Percentiles rank a stretch among this genome's conserved stretches.
Conservation (phyloP, 768 basidiomycete species). For the Pleurotus giganteus region DNA sequence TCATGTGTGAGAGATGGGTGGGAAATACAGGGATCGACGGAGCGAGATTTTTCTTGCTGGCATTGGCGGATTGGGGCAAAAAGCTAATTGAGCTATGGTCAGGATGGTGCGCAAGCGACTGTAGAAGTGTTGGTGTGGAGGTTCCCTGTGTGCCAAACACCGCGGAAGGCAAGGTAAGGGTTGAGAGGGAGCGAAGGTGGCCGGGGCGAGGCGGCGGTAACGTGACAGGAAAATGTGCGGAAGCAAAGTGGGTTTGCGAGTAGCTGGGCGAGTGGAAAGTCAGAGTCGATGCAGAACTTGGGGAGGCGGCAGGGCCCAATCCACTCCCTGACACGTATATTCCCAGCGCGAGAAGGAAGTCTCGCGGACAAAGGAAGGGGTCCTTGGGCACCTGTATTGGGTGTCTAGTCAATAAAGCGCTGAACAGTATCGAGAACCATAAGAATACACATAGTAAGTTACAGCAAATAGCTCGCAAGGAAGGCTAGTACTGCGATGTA, state of each 20-base stretch:
- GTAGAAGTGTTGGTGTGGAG: not conserved
- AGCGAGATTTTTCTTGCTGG: constrained; percentile 15
- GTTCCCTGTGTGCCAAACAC: not conserved
- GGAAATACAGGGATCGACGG: not conserved
- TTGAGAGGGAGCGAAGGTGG: constrained; percentile 16
- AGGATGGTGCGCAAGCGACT: not conserved
- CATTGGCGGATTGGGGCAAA: constrained; percentile 17
- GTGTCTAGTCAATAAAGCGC: not conserved
- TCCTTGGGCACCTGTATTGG: constrained; percentile 57
- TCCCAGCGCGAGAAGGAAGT: constrained; percentile 50
- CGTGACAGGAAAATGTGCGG: not conserved
- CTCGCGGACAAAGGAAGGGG: constrained; percentile 70
- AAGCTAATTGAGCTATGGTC: constrained; percentile 7
- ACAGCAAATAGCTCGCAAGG: not conserved
- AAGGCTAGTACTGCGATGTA: constrained; percentile 1
- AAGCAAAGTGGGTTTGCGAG: constrained; percentile 3
- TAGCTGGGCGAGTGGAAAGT: constrained; percentile 21
- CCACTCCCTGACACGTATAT: constrained; percentile 26
- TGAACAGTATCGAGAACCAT: no score
- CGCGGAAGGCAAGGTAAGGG: constrained; percentile 11
- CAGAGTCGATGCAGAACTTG: constrained; percentile 17
- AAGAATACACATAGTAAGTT: not conserved
- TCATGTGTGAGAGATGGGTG: constrained; percentile 13
- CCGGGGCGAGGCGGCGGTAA: constrained; percentile 6
- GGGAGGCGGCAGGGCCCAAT: constrained; percentile 18